These are phyloP conservation scores for Kodamaea sagamina DNA, from an alignment of 805 yeast genomes.

Conservation along the genomic window DNA sequence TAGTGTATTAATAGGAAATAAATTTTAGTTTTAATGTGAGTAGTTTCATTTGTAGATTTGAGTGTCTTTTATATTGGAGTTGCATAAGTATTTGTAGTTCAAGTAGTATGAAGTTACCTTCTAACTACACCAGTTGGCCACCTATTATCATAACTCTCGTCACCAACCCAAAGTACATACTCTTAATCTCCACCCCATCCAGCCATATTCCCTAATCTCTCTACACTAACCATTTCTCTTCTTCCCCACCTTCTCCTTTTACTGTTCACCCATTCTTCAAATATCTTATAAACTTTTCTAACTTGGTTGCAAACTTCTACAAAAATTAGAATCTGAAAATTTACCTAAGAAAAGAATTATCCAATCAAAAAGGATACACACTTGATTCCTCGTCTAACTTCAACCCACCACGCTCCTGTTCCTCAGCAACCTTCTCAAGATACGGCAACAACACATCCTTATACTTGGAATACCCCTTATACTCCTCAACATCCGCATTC, in stretches of 20 bases:
- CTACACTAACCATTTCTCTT: no score
- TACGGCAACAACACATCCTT: conserved; percentile 58
- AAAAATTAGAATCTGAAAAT: not conserved
- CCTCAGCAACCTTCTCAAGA: conserved; percentile 47
- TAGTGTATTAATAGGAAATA: conserved; percentile 13
- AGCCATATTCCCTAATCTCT: no score
- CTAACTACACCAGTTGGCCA: no score
- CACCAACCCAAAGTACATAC: no score
- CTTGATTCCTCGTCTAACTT: conserved; percentile 41
- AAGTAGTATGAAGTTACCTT: no score
- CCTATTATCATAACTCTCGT: no score
- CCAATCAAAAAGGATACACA: conserved; percentile 42
- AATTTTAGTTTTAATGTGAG: conserved; percentile 5
- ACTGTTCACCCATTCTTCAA: not conserved
- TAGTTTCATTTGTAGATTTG: no score
- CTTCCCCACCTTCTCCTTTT: no score
- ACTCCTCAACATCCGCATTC: conserved; percentile 59
- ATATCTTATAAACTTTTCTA: not conserved
- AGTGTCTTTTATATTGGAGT: no score
- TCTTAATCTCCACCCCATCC: no score
- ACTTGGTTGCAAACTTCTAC: not conserved
- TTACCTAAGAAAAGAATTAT: not conserved
- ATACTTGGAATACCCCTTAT: conserved; percentile 59
- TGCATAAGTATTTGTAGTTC: no score
- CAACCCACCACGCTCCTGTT: conserved; percentile 49